Conservation (phyloP, 768 basidiomycete species). For the Dentipellis sp. region DNA sequence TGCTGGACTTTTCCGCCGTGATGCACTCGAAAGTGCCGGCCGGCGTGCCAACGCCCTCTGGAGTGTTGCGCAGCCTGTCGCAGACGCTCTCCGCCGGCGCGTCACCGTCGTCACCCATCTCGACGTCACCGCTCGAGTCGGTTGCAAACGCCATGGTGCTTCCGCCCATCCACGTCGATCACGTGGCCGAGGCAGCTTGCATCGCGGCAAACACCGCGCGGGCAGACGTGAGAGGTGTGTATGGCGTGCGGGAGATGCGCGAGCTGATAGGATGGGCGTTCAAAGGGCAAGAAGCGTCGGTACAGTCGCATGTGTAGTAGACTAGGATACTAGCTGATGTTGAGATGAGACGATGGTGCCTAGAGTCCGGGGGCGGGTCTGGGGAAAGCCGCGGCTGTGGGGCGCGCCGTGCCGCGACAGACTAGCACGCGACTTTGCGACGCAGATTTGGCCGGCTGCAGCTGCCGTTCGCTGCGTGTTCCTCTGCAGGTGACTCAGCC, state of each 20-base stretch:
- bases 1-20: constrained; percentile 73
- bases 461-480: too few species aligned
- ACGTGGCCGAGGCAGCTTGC: constrained; percentile 80
- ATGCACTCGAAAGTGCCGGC: constrained; percentile 53
- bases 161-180: constrained; percentile 92
- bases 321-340: too few species aligned
- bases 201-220: constrained; percentile 43
- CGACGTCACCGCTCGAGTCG: constrained; percentile 45
- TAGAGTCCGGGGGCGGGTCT: too few species aligned
- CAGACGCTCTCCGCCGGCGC: constrained; percentile 19
- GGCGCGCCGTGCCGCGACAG: too few species aligned
- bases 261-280: constrained; percentile 61
- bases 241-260: constrained; percentile 68
- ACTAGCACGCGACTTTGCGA: too few species aligned
- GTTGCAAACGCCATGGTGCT: constrained; percentile 75
- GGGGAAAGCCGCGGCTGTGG: too few species aligned
- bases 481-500: too few species aligned
- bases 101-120: constrained; percentile 19
- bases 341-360: too few species aligned
- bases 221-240: constrained; percentile 45
- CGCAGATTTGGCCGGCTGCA: too few species aligned
- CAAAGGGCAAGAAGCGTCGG: constrained; percentile 12
- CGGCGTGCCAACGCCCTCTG: constrained; percentile 55
- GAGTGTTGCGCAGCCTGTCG: constrained; percentile 44
- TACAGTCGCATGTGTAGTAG: not conserved